Conservation (phyloP, 768 basidiomycete species). For the Termitomyces sp. region DNA sequence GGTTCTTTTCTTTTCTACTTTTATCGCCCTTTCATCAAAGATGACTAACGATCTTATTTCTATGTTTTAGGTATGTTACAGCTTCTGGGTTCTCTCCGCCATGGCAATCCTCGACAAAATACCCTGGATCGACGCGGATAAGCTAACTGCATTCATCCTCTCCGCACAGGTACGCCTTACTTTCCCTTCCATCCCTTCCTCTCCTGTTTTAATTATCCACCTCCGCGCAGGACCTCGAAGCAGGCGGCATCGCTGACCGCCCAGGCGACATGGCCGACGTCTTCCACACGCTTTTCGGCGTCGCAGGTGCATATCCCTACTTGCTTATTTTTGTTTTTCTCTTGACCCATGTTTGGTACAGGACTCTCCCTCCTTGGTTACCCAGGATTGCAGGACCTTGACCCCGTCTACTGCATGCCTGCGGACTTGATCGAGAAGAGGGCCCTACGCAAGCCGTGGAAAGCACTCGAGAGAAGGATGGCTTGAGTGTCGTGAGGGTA, state of each 20-base stretch:
- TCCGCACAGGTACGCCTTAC: slow-evolving; percentile 66
- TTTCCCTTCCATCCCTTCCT: not conserved
- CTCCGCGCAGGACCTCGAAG: slow-evolving; percentile 69
- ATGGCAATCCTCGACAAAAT: slow-evolving; percentile 81
- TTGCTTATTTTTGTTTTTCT: not conserved
- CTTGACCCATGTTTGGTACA: slow-evolving; percentile 17
- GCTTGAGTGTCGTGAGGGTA: not conserved
- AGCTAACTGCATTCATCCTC: slow-evolving; percentile 78
- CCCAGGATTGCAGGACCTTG: slow-evolving; percentile 77
- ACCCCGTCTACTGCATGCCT: slow-evolving; percentile 98
- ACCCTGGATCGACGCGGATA: slow-evolving; percentile 83
- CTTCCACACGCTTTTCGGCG: slow-evolving; percentile 93
- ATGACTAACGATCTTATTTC: not conserved
- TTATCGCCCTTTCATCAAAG: not conserved
- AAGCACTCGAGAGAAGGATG: slow-evolving; percentile 42
- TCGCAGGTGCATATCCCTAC: slow-evolving; percentile 56
- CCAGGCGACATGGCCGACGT: slow-evolving; percentile 94
- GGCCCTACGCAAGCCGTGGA: slow-evolving; percentile 70
- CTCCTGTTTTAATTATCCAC: not conserved
- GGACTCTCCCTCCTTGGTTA: slow-evolving; percentile 89
- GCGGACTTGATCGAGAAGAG: slow-evolving; percentile 62
- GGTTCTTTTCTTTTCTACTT: slow-evolving; percentile 21
- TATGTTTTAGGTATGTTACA: slow-evolving; percentile 82
- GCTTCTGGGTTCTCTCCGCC: slow-evolving; percentile 92
- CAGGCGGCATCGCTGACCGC: slow-evolving; percentile 91